Conservation (phyloP, 352 stramenopile species). For the Phytophthora kernoviae region DNA sequence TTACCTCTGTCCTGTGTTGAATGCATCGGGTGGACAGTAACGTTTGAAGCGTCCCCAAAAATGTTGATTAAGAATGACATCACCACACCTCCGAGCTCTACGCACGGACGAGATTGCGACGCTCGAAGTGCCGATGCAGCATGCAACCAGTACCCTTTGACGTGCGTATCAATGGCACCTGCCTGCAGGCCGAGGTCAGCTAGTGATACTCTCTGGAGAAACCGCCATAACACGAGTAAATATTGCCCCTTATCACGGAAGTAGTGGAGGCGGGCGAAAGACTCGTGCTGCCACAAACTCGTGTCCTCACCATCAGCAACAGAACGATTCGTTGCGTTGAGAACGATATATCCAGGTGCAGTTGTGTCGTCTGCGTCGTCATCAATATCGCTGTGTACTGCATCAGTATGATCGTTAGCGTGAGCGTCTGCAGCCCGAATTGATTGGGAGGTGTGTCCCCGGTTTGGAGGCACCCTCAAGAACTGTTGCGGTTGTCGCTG, state of each 20-base stretch:
- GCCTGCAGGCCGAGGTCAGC: background rate
- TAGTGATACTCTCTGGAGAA: background rate
- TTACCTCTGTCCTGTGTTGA: too few relatives aligned
- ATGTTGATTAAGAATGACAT: constrained; percentile 14
- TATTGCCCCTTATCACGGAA: constrained; percentile 2
- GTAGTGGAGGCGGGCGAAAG: background rate
- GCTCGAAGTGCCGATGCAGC: background rate
- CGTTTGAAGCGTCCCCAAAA: background rate
- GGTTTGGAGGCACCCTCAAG: background rate
- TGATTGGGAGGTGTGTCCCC: background rate
- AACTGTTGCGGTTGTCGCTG: background rate
- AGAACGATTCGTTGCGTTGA: background rate
- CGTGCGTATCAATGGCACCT: background rate
- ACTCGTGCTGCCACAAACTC: constrained; percentile 1
- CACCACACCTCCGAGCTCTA: constrained; percentile 1
- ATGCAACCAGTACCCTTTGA: constrained; percentile 1
- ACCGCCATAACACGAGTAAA: constrained; percentile 4
- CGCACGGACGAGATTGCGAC: background rate
- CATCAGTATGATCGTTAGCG: background rate
- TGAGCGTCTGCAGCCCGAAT: background rate
- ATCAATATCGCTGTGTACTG: background rate
- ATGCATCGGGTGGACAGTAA: background rate
- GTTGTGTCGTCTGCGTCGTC: background rate
- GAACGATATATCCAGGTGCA: background rate
- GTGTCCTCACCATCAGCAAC: background rate